These are phyloP conservation scores for Clarireedia homoeocarpa DNA, from an alignment of 2,329 filamentous ascomycete genomes.

Conservation along the genomic window DNA sequence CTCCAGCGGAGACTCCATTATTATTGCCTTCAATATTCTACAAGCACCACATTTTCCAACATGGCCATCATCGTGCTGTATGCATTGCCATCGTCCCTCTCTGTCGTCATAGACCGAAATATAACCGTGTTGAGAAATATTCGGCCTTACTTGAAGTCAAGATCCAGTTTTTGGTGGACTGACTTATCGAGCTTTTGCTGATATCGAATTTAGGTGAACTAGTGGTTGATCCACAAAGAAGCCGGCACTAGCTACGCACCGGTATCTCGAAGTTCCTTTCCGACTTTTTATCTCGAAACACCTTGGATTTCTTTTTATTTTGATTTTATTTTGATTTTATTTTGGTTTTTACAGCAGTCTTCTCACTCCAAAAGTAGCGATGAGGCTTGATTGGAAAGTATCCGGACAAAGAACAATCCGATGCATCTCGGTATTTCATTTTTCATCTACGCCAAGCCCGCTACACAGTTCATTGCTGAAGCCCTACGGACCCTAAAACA, in stretches of 20 bases:
- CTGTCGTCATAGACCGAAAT: slow-evolving; percentile 21
- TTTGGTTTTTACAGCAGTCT: neutral
- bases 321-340: no score
- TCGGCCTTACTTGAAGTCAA: slow-evolving; percentile 10
- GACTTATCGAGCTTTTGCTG: neutral
- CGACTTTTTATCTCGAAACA: neutral
- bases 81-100: slow-evolving; percentile 5
- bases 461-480: neutral
- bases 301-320: neutral
- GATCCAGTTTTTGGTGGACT: slow-evolving; percentile 9
- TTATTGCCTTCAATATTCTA: neutral
- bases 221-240: slow-evolving; percentile 7
- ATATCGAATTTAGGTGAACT: neutral
- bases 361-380: neutral
- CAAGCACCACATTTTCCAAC: slow-evolving; percentile 1
- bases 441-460: neutral
- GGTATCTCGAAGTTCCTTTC: neutral
- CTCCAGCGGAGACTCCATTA: neutral
- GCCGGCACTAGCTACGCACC: slow-evolving; percentile 3
- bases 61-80: slow-evolving; percentile 1
- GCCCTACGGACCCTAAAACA: neutral
- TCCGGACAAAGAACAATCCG: neutral
- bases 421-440: neutral
- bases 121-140: slow-evolving; percentile 13
- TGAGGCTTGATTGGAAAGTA: neutral